These are phyloP conservation scores for Aegilops bicornis DNA, from an alignment of 176 grass and related monocot species.

Conservation along the genomic window DNA sequence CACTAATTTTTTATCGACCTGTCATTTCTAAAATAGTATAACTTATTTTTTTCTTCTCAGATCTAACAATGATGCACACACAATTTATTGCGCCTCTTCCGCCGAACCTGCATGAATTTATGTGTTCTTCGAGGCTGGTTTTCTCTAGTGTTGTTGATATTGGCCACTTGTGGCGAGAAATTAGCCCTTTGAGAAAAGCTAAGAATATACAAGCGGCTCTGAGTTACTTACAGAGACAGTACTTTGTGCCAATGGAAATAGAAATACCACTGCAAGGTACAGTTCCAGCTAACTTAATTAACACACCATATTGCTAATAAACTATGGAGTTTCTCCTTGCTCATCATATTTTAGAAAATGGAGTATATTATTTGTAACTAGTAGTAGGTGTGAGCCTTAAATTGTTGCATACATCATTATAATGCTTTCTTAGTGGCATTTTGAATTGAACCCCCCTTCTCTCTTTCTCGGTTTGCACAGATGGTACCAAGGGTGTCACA, in stretches of 20 bases:
- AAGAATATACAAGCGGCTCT: slow-evolving; percentile 74
- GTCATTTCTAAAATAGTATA: slow-evolving; percentile 5
- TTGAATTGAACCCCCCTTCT: slow-evolving; percentile 9
- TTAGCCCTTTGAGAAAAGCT: slow-evolving; percentile 74
- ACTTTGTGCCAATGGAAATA: slow-evolving; percentile 66
- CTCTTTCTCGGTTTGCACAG: slow-evolving; percentile 35
- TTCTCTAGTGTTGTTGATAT: slow-evolving; percentile 81
- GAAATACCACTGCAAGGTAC: slow-evolving; percentile 77
- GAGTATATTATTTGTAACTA: slow-evolving; percentile 5
- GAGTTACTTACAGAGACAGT: slow-evolving; percentile 69
- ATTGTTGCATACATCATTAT: background rate
- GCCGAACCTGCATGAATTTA: slow-evolving; percentile 61
- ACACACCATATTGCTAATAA: slow-evolving; percentile 4
- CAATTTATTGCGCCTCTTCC: slow-evolving; percentile 86
- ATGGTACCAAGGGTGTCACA: slow-evolving; percentile 40
- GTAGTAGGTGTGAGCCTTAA: background rate
- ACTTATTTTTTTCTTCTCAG: slow-evolving; percentile 38
- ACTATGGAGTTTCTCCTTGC: slow-evolving; percentile 1
- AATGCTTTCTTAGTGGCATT: slow-evolving; percentile 9
- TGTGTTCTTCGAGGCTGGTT: slow-evolving; percentile 86
- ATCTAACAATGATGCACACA: slow-evolving; percentile 83
- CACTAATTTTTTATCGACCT: background rate
- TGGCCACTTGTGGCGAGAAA: slow-evolving; percentile 80
- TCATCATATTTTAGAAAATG: slow-evolving; percentile 14
- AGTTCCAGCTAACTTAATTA: slow-evolving; percentile 25